Percentiles rank a stretch among this genome's conserved stretches.
Evolutionary conservation across 805 yeast species (phyloP).

Genomic region (Hanseniaspora pseudoguilliermondii): DNA sequence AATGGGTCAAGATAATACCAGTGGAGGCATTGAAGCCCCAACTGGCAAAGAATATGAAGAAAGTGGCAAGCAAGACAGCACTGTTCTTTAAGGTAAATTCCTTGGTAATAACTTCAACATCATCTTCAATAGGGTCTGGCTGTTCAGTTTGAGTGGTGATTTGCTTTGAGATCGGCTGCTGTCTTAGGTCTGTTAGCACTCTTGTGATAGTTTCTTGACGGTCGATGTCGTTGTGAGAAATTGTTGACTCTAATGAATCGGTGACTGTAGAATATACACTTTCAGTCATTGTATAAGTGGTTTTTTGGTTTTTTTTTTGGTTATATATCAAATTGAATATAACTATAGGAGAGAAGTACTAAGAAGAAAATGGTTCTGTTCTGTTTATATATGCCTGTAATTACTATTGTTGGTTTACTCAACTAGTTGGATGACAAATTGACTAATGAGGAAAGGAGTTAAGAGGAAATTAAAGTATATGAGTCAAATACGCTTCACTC

Average conservation of each 20-base stretch:
- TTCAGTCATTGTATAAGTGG: not conserved
- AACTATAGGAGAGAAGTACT: too few relatives aligned
- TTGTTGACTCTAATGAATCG: not conserved
- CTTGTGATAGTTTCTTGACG: not conserved
- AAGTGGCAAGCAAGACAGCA: constrained; percentile 9
- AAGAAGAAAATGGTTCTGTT: too few relatives aligned
- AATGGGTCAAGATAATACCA: constrained; percentile 50
- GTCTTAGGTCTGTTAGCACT: constrained; percentile 2
- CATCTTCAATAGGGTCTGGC: not conserved
- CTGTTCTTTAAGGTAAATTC: constrained; percentile 8
- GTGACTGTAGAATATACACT: not conserved
- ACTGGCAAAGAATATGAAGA: constrained; percentile 41
- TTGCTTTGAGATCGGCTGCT: not conserved
- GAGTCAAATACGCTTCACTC: too few relatives aligned
- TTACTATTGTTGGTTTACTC: too few relatives aligned
- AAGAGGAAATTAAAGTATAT: too few relatives aligned
- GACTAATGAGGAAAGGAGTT: too few relatives aligned
- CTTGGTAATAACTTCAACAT: not conserved
- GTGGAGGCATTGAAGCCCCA: constrained; percentile 66
- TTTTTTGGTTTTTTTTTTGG: too few relatives aligned
- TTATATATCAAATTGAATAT: too few relatives aligned
- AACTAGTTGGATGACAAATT: too few relatives aligned
- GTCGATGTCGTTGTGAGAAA: not conserved
- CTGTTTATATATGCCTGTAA: too few relatives aligned
- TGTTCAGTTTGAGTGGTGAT: not conserved